These are phyloP conservation scores for Starmerella bombi DNA, from an alignment of 805 yeast species.

Conservation along the genomic window DNA sequence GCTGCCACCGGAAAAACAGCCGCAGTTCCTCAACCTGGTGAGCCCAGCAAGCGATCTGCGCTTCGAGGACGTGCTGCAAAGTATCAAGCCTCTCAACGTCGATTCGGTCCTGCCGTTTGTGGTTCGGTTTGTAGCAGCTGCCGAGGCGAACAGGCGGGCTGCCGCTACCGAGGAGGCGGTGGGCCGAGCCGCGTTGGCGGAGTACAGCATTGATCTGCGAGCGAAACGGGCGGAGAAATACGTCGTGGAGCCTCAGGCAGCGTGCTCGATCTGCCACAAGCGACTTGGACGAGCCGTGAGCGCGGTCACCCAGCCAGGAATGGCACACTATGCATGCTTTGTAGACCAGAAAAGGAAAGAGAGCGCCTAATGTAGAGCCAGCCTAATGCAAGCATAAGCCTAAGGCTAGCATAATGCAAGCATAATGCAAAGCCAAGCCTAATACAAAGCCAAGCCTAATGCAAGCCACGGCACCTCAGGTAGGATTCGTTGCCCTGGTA, in stretches of 20 bases:
- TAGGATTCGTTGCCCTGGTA: no score
- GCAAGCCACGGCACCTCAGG: no score
- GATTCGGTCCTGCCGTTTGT: conserved; percentile 3
- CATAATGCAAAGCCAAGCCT: no score
- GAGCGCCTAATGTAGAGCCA: no score
- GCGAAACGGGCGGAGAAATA: conserved; percentile 1
- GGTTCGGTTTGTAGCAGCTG: neutral
- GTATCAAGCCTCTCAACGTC: neutral
- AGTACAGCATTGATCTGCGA: conserved; percentile 8
- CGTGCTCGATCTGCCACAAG: conserved; percentile 18
- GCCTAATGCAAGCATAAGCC: no score
- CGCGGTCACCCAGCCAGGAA: conserved; percentile 1
- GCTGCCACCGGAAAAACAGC: neutral
- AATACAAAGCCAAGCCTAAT: no score
- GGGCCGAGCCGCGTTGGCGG: conserved; percentile 13
- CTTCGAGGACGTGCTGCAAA: neutral
- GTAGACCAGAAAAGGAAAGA: neutral
- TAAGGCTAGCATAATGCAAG: no score
- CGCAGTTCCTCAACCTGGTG: conserved; percentile 3
- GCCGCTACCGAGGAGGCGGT: conserved; percentile 6
- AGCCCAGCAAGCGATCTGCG: neutral
- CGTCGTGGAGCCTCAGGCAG: conserved; percentile 5
- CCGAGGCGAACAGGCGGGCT: neutral
- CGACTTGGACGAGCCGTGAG: conserved; percentile 17
- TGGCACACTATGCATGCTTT: conserved; percentile 17